Conservation (phyloP, 2,329 filamentous ascomycete genomes). For the Fusarium liriodendri region DNA sequence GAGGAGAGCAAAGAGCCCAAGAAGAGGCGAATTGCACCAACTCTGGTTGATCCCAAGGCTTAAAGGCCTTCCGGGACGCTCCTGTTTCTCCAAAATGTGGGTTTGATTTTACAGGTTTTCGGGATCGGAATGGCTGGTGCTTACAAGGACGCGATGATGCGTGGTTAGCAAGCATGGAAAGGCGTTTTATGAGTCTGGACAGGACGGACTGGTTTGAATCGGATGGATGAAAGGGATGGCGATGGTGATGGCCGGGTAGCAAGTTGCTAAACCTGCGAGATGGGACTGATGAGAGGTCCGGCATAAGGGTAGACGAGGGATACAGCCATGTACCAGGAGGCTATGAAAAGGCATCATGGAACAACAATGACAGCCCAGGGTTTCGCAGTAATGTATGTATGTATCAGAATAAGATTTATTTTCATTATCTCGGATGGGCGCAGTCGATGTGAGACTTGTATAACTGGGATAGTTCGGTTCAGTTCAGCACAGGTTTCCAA, state of each 20-base stretch:
- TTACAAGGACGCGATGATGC: slow-evolving; percentile 23
- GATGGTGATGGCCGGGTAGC: slow-evolving; percentile 1
- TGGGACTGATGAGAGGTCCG: not conserved
- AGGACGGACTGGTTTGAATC: slow-evolving; percentile 18
- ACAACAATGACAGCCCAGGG: slow-evolving; percentile 13
- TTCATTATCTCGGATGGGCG: not conserved
- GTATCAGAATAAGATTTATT: slow-evolving; percentile 24
- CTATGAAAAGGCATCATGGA: slow-evolving; percentile 10
- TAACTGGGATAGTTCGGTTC: slow-evolving; percentile 27
- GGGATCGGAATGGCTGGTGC: slow-evolving; percentile 14
- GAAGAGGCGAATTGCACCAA: slow-evolving; percentile 78
- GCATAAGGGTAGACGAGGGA: slow-evolving; percentile 27
- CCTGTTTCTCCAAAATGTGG: slow-evolving; percentile 23
- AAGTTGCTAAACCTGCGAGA: slow-evolving; percentile 9
- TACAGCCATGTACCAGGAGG: slow-evolving; percentile 17
- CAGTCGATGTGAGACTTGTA: not conserved
- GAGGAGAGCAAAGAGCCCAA: slow-evolving; percentile 69
- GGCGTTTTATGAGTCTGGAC: slow-evolving; percentile 44
- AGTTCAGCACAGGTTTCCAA: slow-evolving; percentile 63
- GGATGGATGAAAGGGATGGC: slow-evolving; percentile 1
- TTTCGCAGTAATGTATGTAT: slow-evolving; percentile 23
- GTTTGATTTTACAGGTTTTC: slow-evolving; percentile 15
- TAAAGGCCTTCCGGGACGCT: not conserved
- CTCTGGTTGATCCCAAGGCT: slow-evolving; percentile 58
- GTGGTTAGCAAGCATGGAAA: slow-evolving; percentile 43